phyloP scores from a whole-genome alignment of 768 basidiomycete genomes.

The Inosperma sp. region DNA sequence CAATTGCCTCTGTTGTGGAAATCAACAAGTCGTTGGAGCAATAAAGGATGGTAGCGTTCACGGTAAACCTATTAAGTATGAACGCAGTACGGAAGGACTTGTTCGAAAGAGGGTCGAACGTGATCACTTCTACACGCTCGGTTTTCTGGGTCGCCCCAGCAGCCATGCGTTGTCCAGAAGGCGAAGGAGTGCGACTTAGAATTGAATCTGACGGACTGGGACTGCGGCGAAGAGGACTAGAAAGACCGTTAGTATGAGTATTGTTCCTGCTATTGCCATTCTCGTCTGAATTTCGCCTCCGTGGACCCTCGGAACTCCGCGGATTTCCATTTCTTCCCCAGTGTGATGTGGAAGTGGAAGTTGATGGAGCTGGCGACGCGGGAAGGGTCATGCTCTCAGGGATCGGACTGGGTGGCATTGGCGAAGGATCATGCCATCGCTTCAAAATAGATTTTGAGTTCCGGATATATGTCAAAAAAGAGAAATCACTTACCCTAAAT shows the following conservation, averaged over 20 bases:
- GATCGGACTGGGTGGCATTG: constrained; percentile 51
- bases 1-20: constrained; percentile 52
- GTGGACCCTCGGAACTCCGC: constrained; percentile 13
- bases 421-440: constrained; percentile 69
- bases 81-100: constrained; percentile 75
- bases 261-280: constrained; percentile 1
- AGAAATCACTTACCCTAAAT: constrained; percentile 40
- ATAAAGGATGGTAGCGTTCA: constrained; percentile 60
- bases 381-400: constrained; percentile 24
- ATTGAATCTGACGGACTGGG: constrained; percentile 3
- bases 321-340: constrained; percentile 13
- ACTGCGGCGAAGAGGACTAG: constrained; percentile 10
- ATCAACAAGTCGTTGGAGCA: constrained; percentile 72
- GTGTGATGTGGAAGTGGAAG: constrained; percentile 28
- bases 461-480: neutral
- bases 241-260: constrained; percentile 6
- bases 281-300: neutral
- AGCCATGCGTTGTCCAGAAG: constrained; percentile 7
- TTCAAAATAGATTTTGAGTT: constrained; percentile 22
- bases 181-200: constrained; percentile 6
- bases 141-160: constrained; percentile 13
- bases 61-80: constrained; percentile 74
- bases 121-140: constrained; percentile 30
- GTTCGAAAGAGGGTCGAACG: constrained; percentile 59
- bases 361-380: constrained; percentile 25